Evolutionary conservation across 768 basidiomycete genomes (phyloP).

Genomic region (Leccinum subtestaceum): DNA sequence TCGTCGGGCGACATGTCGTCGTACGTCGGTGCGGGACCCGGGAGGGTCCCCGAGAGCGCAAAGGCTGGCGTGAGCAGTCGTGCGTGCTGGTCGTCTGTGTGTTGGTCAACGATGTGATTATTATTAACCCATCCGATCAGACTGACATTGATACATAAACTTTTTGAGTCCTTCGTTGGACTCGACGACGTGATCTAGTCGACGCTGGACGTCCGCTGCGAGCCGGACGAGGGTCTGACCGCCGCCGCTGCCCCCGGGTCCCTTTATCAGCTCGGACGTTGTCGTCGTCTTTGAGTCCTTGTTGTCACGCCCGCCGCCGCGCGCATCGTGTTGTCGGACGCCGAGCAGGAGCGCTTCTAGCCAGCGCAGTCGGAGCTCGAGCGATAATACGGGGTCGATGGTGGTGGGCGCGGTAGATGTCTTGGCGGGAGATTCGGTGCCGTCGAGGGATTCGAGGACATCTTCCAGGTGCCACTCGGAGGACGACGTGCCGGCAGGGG

Average conservation of each 20-base stretch:
- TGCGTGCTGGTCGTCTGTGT: constrained; percentile 71
- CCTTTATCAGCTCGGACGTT: constrained; percentile 36
- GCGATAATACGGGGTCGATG: constrained; percentile 64
- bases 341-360: constrained; percentile 76
- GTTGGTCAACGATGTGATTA: too few relatives aligned
- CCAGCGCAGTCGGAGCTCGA: constrained; percentile 77
- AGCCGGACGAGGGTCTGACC: constrained; percentile 53
- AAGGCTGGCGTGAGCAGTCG: constrained; percentile 73
- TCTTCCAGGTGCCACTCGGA: constrained; percentile 14
- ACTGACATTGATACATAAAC: constrained; percentile 70
- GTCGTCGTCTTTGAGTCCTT: constrained; percentile 33
- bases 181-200: constrained; percentile 56
- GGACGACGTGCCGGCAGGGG: not conserved
- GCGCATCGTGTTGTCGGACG: constrained; percentile 43
- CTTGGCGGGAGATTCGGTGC: constrained; percentile 20
- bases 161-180: constrained; percentile 67
- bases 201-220: constrained; percentile 58
- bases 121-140: too few relatives aligned
- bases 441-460: constrained; percentile 22
- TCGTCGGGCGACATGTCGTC: constrained; percentile 65
- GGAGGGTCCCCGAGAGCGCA: constrained; percentile 63
- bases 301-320: constrained; percentile 29
- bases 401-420: constrained; percentile 8
- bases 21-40: constrained; percentile 49
- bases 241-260: constrained; percentile 27